Conservation (phyloP, 2,329 filamentous ascomycete species). For the Claviceps africana region DNA sequence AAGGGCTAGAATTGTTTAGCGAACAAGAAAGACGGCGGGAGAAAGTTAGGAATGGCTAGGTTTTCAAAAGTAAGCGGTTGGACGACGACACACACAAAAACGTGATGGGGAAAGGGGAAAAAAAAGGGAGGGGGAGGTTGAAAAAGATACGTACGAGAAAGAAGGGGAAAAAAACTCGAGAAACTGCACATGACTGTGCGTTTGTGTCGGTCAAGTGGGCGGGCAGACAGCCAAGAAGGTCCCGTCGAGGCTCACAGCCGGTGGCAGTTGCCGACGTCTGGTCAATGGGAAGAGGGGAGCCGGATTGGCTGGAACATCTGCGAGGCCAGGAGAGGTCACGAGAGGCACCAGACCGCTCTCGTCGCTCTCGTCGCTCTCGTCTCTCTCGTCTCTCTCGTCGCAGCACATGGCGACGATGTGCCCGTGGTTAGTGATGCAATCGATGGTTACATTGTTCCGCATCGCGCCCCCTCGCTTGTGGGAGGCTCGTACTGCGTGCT, state of each 20-base stretch:
- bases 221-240: not conserved
- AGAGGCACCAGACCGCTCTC: no score
- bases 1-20: no score
- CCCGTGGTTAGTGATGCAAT: no score
- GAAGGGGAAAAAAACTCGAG: not conserved
- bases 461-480: no score
- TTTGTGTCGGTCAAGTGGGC: not conserved
- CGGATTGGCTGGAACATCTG: not conserved
- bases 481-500: no score
- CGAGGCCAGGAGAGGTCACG: no score
- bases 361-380: no score
- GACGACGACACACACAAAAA: not conserved
- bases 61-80: not conserved
- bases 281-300: not conserved
- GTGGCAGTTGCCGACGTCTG: slow-evolving; percentile 1
- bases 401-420: no score
- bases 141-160: not conserved
- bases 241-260: not conserved
- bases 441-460: no score
- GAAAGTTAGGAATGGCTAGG: not conserved
- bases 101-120: not conserved
- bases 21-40: no score
- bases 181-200: no score
- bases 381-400: no score
- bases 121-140: not conserved